These are phyloP conservation scores for Yamadazyma takamatsuzukensis DNA, from an alignment of 805 yeast genomes.

Conservation along the genomic window DNA sequence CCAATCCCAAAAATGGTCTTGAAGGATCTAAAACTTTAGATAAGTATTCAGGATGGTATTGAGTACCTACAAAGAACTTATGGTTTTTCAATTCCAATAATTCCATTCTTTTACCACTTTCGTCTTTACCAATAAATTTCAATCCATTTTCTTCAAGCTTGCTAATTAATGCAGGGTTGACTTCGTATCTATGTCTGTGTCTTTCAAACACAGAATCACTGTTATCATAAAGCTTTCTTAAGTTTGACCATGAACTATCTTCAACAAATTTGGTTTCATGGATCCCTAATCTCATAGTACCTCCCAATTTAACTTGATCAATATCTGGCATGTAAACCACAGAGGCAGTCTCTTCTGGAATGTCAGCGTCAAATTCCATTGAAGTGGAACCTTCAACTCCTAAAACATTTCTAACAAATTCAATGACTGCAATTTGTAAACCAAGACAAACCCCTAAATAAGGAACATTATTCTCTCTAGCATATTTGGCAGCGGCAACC, in stretches of 20 bases:
- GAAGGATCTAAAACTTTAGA: constrained; percentile 97
- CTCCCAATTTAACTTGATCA: constrained; percentile 93
- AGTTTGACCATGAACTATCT: constrained; percentile 61
- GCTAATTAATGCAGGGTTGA: constrained; percentile 78
- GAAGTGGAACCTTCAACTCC: constrained; percentile 70
- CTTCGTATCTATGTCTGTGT: constrained; percentile 98
- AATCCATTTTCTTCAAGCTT: constrained; percentile 76
- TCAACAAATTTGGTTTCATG: constrained; percentile 81
- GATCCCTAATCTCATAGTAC: constrained; percentile 97
- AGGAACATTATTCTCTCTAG: constrained; percentile 93
- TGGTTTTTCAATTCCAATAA: constrained; percentile 81
- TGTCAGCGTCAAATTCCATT: constrained; percentile 71
- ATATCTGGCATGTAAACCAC: constrained; percentile 99
- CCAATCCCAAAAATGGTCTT: constrained; percentile 90
- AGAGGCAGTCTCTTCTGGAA: constrained; percentile 60
- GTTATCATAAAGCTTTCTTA: constrained; percentile 77
- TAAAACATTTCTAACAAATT: constrained; percentile 77
- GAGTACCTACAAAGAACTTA: constrained; percentile 91
- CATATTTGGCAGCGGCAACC: constrained; percentile 96
- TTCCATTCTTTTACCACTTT: constrained; percentile 88
- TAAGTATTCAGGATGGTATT: constrained; percentile 97
- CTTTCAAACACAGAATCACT: constrained; percentile 74
- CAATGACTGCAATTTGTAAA: constrained; percentile 94
- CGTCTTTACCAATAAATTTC: constrained; percentile 91
- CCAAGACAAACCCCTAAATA: constrained; percentile 97